Base-by-base conservation (phyloP, 441 rosid species). In the Gossypium davidsonii region DNA sequence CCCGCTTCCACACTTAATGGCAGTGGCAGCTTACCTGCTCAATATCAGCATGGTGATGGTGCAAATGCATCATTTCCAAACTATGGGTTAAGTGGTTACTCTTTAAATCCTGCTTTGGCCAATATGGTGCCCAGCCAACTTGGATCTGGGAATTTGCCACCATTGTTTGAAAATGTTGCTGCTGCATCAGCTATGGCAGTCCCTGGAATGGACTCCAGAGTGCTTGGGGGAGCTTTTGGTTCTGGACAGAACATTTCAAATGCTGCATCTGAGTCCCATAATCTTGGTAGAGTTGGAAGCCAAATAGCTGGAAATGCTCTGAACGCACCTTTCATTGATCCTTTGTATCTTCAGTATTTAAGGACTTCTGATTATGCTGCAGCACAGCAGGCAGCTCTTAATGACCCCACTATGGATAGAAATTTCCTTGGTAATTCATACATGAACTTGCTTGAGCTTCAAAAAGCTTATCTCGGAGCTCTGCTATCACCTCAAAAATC, bases 101-200 rank as follows among this genome's bases (percentile, higher is more conserved):
- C 91, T 15, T 56, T 85, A 6, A 89, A 83, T 80, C 95, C 95
- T 11, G 85, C 86, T 60, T 64, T 89, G 70, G 83, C 90, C 46
- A 83, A 93, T 57, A 76, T 85, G 86, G 83, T 90, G 86, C 85
- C 89, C 48, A 77, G 81, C 79, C 98, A 94, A 67, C 80, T 89
- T 67, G 91, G 90, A 46, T 71, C 75, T 48, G 85, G 81, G 66
- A 88, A 79, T 83, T 73, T 82, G 63, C 90, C 97, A 15, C 90
- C 90, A 12, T 72, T 85, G 71, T 85, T 81, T 85, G 97, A 89
- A 63, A 89, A 87, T 85, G 86, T 77, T 78, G 81, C 91, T 20
- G 86, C 93, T 3, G 90, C 89, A 60, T 84, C 91, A n/a, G 86
- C 89, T 75, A 55, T 88, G 84, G 90, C 81, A 26, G 80, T 79